Percentiles rank a stretch among this genome's conserved stretches.
Conservation (phyloP, 352 stramenopile species). For the Saprolegnia diclina region DNA sequence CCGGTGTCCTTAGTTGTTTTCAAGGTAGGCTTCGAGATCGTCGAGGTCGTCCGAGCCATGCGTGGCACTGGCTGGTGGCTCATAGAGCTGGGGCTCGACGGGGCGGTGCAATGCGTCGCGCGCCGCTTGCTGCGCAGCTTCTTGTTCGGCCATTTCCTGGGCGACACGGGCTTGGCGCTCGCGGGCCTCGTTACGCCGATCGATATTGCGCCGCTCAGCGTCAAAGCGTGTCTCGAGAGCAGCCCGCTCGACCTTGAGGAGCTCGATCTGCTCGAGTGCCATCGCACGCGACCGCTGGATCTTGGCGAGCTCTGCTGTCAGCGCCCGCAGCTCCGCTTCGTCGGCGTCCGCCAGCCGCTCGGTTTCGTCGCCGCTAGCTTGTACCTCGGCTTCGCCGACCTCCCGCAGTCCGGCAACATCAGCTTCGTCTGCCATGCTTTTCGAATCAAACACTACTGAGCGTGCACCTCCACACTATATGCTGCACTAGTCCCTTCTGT, state of each 20-base stretch:
- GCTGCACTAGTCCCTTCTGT: no score
- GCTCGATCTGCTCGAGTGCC: slow-evolving; percentile 23
- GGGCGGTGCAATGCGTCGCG: not conserved
- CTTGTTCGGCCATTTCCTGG: not conserved
- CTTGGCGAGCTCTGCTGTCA: slow-evolving; percentile 1
- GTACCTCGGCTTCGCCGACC: no score
- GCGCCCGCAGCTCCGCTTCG: slow-evolving; percentile 1
- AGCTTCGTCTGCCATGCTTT: not conserved
- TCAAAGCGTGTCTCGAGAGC: slow-evolving; percentile 8
- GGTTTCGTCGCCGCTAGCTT: no score
- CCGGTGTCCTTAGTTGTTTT: slow-evolving; percentile 15
- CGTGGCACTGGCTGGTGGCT: not conserved
- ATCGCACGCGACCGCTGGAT: slow-evolving; percentile 16
- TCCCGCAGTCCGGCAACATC: not conserved
- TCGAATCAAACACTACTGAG: no score
- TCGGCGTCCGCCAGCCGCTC: not conserved
- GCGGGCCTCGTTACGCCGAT: not conserved
- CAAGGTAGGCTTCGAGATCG: slow-evolving; percentile 14
- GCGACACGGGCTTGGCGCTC: not conserved
- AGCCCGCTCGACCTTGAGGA: slow-evolving; percentile 14
- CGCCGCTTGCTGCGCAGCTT: not conserved
- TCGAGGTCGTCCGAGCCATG: not conserved
- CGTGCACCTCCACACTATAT: no score
- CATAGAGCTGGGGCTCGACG: not conserved
- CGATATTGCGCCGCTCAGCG: not conserved